Evolutionary conservation across 768 basidiomycete genomes (phyloP).

Genomic region (Sporobolomyces roseus): DNA sequence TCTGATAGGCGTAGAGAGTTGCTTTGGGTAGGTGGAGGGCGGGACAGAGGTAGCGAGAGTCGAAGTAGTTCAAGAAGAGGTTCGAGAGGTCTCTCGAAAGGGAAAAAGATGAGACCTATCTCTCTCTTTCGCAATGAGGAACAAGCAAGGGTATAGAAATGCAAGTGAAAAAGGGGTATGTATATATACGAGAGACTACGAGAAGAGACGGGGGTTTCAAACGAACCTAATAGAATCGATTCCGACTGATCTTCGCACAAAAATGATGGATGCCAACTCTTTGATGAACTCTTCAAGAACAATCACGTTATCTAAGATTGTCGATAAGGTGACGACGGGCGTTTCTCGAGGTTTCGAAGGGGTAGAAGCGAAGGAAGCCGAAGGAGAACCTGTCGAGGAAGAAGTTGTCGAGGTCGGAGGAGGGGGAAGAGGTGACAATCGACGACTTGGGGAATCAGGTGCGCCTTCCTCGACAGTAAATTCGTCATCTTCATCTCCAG

Average conservation of each 20-base stretch:
- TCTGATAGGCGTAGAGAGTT: too few relatives aligned
- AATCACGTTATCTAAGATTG: constrained; percentile 86
- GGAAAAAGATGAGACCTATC: neutral
- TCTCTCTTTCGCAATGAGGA: neutral
- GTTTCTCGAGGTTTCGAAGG: neutral
- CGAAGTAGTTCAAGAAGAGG: too few relatives aligned
- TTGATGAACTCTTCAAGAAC: constrained; percentile 93
- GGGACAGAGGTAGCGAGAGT: too few relatives aligned
- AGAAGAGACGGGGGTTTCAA: neutral
- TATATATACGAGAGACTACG: neutral
- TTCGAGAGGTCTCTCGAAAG: too few relatives aligned
- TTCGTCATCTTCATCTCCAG: constrained; percentile 45
- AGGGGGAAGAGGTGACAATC: constrained; percentile 12
- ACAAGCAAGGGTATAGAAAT: neutral
- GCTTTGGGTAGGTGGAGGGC: too few relatives aligned
- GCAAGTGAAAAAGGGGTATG: neutral
- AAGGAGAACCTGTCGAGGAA: neutral
- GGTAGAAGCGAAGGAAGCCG: neutral
- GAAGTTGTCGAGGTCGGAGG: neutral
- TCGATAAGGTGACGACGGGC: constrained; percentile 64
- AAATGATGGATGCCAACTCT: constrained; percentile 78
- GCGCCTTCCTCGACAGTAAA: neutral
- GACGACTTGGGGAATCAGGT: constrained; percentile 28
- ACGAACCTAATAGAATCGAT: constrained; percentile 57
- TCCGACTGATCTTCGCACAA: constrained; percentile 75